phyloP scores from a whole-genome alignment of 176 grass and related monocot genomes.

The Zizania latifolia region DNA sequence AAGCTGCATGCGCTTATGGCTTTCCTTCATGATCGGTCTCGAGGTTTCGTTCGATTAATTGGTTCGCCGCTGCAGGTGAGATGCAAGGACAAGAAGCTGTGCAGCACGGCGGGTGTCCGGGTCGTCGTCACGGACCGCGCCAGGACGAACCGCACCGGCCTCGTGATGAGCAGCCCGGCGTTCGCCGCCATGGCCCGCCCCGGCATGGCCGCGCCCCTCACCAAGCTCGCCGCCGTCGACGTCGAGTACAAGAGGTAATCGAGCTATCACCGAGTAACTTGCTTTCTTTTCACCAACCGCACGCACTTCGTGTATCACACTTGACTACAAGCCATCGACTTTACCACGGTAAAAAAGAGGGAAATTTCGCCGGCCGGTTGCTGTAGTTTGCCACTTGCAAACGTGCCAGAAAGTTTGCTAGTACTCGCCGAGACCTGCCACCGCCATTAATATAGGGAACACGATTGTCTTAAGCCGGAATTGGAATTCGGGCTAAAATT shows the following conservation, averaged over 20 bases:
- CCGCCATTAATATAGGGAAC: not conserved
- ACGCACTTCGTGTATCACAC: not conserved
- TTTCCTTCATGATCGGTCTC: not conserved
- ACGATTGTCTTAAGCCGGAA: not conserved
- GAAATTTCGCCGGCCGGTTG: not conserved
- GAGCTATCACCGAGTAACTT: not conserved
- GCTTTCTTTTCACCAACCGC: slow-evolving; percentile 13
- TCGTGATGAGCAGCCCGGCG: slow-evolving; percentile 49
- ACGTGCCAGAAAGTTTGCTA: not conserved
- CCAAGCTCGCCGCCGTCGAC: slow-evolving; percentile 33
- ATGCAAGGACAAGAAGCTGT: slow-evolving; percentile 63
- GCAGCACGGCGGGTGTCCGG: slow-evolving; percentile 39
- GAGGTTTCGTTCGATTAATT: not conserved
- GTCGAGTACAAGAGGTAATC: slow-evolving; percentile 82
- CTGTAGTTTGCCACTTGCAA: not conserved
- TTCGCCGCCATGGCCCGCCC: slow-evolving; percentile 67
- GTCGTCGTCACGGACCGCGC: slow-evolving; percentile 63
- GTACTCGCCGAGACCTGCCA: not conserved
- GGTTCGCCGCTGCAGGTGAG: slow-evolving; percentile 37
- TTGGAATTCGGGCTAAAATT: not conserved
- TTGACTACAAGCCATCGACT: no score
- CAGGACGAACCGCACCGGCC: slow-evolving; percentile 60
- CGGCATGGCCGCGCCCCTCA: slow-evolving; percentile 44
- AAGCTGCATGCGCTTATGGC: not conserved
- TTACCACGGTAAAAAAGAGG: not conserved